Percentiles rank a stretch among this genome's conserved stretches.
Evolutionary conservation across 768 basidiomycete species (phyloP).

Genomic region (Russula earlei): DNA sequence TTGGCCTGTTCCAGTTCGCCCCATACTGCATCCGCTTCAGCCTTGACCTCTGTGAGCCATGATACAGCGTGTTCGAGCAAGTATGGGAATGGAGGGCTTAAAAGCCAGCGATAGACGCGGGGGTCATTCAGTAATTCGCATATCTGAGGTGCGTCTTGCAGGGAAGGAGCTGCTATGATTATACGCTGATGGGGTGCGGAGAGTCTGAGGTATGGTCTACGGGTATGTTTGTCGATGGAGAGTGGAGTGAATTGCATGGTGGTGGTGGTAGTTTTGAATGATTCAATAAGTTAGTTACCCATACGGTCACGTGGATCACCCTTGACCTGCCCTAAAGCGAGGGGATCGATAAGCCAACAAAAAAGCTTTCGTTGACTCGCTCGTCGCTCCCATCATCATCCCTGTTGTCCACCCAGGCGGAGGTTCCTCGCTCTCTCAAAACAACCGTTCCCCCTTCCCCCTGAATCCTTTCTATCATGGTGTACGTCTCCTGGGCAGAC

Average conservation of each 20-base stretch:
- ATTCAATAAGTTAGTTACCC: no score
- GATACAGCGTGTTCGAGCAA: conserved; percentile 30
- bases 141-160: conserved; percentile 32
- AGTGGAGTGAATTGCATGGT: conserved; percentile 16
- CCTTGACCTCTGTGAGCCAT: conserved; percentile 28
- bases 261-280: not conserved
- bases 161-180: conserved; percentile 50
- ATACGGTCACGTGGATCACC: not conserved
- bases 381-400: conserved; percentile 8
- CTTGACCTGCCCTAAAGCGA: conserved; percentile 12
- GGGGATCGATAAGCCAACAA: conserved; percentile 35
- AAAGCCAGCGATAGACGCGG: conserved; percentile 36
- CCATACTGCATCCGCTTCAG: conserved; percentile 22
- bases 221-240: conserved; percentile 33
- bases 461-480: conserved; percentile 60
- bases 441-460: conserved; percentile 19
- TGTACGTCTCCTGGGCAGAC: conserved; percentile 51
- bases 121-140: conserved; percentile 41
- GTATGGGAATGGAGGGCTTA: conserved; percentile 48
- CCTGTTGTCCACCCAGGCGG: no score
- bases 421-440: conserved; percentile 2
- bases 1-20: conserved; percentile 24
- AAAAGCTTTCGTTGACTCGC: conserved; percentile 8
- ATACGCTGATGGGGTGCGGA: conserved; percentile 41
- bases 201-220: conserved; percentile 49